A percentile compares a stretch with the other conserved stretches of the same genome.
Evolutionary conservation across 306 rosid species (phyloP).

Genomic region (Malus sylvestris): DNA sequence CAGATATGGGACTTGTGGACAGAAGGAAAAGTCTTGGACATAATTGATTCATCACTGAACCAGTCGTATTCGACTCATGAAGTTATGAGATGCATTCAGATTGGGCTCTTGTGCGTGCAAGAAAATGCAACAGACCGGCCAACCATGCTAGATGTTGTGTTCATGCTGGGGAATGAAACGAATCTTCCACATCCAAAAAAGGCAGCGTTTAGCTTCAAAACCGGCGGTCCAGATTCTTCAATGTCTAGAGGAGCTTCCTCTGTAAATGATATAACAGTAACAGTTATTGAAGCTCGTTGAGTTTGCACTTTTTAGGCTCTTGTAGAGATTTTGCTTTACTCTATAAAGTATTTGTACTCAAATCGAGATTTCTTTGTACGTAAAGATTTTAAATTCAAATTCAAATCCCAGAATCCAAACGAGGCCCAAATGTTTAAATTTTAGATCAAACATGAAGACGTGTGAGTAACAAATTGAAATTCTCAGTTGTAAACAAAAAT

Average conservation of each 20-base stretch:
- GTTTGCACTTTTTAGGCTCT: neutral
- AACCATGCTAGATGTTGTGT: constrained; percentile 40
- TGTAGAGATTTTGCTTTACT: neutral
- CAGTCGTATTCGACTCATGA: constrained; percentile 7
- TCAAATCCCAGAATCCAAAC: no score
- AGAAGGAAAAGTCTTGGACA: constrained; percentile 19
- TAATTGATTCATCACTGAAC: constrained; percentile 13
- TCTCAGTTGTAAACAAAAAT: no score
- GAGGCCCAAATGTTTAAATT: no score
- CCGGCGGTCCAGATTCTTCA: constrained; percentile 13
- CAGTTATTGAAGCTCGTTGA: constrained; percentile 17
- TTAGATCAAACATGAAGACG: no score
- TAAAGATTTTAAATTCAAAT: no score
- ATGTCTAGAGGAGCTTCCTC: constrained; percentile 22
- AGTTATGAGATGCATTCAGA: constrained; percentile 27
- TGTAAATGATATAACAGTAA: constrained; percentile 15
- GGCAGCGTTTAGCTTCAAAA: constrained; percentile 40
- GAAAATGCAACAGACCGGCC: constrained; percentile 37
- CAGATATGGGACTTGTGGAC: constrained; percentile 34
- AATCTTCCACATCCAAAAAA: constrained; percentile 29
- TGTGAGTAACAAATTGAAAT: no score
- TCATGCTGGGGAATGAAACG: constrained; percentile 49
- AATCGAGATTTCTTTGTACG: neutral
- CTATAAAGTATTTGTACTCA: neutral
- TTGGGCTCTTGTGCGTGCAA: constrained; percentile 35